These are phyloP conservation scores for Diutina neorugosa DNA, from an alignment of 1,139 yeast genomes.

Conservation along the genomic window DNA sequence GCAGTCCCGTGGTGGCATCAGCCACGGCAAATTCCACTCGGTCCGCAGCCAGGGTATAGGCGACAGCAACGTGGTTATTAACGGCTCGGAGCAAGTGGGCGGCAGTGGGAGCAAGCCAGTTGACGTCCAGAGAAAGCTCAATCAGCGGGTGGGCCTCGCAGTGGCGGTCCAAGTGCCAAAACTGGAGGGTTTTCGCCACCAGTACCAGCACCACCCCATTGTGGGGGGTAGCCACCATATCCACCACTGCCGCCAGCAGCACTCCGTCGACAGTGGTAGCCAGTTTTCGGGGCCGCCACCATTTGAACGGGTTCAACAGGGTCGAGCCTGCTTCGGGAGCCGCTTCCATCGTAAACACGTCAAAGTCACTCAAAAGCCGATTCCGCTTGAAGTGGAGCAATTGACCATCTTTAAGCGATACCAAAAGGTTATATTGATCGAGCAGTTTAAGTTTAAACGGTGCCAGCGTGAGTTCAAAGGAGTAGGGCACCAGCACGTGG, in stretches of 20 bases:
- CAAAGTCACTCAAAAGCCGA: constrained; percentile 23
- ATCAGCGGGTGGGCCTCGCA: constrained; percentile 10
- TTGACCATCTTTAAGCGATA: constrained; percentile 59
- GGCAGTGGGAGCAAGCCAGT: constrained; percentile 23
- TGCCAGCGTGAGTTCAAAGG: constrained; percentile 50
- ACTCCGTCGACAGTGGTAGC: constrained; percentile 4
- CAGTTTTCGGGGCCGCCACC: neutral
- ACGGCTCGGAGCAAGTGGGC: constrained; percentile 17
- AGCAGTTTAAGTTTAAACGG: constrained; percentile 46
- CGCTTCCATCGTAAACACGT: constrained; percentile 39
- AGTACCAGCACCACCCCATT: constrained; percentile 18
- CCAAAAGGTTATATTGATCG: constrained; percentile 10
- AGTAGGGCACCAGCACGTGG: constrained; percentile 54
- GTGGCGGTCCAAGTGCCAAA: constrained; percentile 42
- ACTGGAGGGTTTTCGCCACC: constrained; percentile 35
- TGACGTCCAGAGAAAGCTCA: constrained; percentile 9
- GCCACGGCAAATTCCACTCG: constrained; percentile 17
- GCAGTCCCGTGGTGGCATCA: neutral
- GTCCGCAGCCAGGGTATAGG: constrained; percentile 8
- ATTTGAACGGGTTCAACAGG: neutral
- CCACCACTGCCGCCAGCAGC: constrained; percentile 4
- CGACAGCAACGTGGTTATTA: constrained; percentile 5
- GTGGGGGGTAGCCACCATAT: neutral
- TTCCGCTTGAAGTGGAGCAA: constrained; percentile 31
- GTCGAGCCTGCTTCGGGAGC: constrained; percentile 12